phyloP scores from a whole-genome alignment of 1,284 basidiomycete species.

The Marasmius fiardii region DNA sequence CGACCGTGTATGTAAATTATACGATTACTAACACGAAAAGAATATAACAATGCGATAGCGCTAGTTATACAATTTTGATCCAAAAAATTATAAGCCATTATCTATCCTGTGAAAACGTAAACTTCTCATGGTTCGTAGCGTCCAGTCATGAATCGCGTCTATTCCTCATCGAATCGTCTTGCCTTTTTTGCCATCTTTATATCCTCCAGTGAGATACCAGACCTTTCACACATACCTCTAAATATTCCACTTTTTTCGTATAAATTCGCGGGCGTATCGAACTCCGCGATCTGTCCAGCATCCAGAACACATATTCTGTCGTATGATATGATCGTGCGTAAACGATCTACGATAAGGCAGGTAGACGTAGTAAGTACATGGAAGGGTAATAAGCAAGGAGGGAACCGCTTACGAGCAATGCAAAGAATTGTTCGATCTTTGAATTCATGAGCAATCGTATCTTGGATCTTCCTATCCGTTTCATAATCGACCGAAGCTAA shows the following conservation, averaged over 20 bases:
- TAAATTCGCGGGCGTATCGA: constrained; percentile 70
- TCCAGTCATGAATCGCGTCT: neutral
- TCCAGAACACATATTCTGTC: constrained; percentile 78
- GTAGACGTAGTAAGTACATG: neutral
- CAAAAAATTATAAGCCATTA: neutral
- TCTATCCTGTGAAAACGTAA: neutral
- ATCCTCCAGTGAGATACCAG: constrained; percentile 66
- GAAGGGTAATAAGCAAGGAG: neutral
- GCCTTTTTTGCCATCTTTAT: constrained; percentile 41
- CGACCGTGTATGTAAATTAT: too few species aligned
- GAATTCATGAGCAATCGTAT: constrained; percentile 85
- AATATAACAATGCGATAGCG: too few species aligned
- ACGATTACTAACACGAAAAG: too few species aligned
- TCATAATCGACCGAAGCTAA: constrained; percentile 76
- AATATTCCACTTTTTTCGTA: constrained; percentile 65
- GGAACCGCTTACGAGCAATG: constrained; percentile 59
- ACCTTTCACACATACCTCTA: constrained; percentile 70
- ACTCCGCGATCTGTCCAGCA: constrained; percentile 59
- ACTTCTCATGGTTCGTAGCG: neutral
- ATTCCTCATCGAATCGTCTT: neutral
- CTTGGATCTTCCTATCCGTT: constrained; percentile 82
- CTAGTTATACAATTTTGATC: too few species aligned
- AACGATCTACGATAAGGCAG: constrained; percentile 45
- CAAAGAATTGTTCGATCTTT: constrained; percentile 76
- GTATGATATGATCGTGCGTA: constrained; percentile 74